Conservation (phyloP, 2,329 filamentous ascomycete genomes). For the Aureobasidium sp. region DNA sequence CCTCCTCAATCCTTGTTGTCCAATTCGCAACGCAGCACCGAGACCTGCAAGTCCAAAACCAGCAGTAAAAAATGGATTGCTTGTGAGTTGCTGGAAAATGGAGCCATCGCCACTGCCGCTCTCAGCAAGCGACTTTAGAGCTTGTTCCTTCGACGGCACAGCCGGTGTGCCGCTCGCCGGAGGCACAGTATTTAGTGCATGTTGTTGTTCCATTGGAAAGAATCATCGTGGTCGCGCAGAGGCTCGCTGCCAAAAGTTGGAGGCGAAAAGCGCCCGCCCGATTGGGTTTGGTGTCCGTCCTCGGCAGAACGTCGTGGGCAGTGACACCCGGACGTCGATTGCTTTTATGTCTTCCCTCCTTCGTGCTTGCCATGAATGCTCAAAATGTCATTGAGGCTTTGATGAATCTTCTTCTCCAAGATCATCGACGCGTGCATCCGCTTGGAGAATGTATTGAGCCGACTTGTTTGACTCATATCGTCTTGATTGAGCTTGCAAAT, state of each 20-base stretch:
- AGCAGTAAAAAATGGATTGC: constrained; percentile 47
- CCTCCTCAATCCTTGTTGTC: constrained; percentile 65
- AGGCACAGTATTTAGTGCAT: constrained; percentile 22
- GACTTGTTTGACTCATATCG: no score
- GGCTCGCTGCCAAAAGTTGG: constrained; percentile 4
- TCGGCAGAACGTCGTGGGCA: not conserved
- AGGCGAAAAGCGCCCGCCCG: not conserved
- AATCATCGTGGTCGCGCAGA: not conserved
- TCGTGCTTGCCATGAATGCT: not conserved
- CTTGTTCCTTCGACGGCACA: constrained; percentile 19
- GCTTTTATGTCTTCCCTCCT: not conserved
- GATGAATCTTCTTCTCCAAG: not conserved
- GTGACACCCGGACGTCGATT: not conserved
- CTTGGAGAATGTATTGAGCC: no score
- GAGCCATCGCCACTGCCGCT: constrained; percentile 28
- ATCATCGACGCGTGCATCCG: no score
- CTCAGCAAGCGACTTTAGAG: constrained; percentile 30
- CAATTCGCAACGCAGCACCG: constrained; percentile 71
- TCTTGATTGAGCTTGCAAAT: no score
- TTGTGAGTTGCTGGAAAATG: constrained; percentile 36
- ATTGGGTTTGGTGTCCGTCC: not conserved
- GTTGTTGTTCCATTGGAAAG: constrained; percentile 27
- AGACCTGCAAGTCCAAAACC: constrained; percentile 85
- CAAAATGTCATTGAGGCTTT: not conserved
- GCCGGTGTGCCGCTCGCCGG: constrained; percentile 14